A percentile compares a stretch with the other conserved stretches of the same genome.
These are phyloP conservation scores for Saturnispora silvae DNA, from an alignment of 805 yeast species.

Conservation along the genomic window DNA sequence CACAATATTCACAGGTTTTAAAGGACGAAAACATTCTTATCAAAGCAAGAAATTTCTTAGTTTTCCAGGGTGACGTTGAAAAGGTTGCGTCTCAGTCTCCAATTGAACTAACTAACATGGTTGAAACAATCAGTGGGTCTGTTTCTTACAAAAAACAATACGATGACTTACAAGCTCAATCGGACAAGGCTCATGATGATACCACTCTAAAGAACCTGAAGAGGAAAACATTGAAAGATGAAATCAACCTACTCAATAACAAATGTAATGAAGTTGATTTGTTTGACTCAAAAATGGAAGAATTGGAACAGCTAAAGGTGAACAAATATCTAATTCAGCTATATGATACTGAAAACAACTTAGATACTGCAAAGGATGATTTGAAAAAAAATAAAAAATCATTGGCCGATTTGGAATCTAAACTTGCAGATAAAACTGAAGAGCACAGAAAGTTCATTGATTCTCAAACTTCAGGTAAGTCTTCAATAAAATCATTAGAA, in stretches of 20 bases:
- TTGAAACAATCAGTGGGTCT: slow-evolving; percentile 83
- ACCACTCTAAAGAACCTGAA: slow-evolving; percentile 56
- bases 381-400: slow-evolving; percentile 28
- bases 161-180: slow-evolving; percentile 50
- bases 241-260: slow-evolving; percentile 65
- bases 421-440: slow-evolving; percentile 20
- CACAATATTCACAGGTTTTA: slow-evolving; percentile 54
- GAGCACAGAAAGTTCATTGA: slow-evolving; percentile 24
- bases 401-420: slow-evolving; percentile 20
- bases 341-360: slow-evolving; percentile 43
- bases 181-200: slow-evolving; percentile 53
- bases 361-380: slow-evolving; percentile 24
- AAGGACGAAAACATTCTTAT: slow-evolving; percentile 73
- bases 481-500: slow-evolving; percentile 32
- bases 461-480: slow-evolving; percentile 36
- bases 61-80: slow-evolving; percentile 96
- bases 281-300: slow-evolving; percentile 45
- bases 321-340: slow-evolving; percentile 52
- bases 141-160: slow-evolving; percentile 56
- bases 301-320: slow-evolving; percentile 37
- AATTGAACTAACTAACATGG: slow-evolving; percentile 53
- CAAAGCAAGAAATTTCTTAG: slow-evolving; percentile 84
- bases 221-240: slow-evolving; percentile 61
- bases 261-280: slow-evolving; percentile 64
- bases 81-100: slow-evolving; percentile 84